Evolutionary conservation across 2,329 filamentous ascomycete species (phyloP).

Genomic region (Fusarium anguioides): DNA sequence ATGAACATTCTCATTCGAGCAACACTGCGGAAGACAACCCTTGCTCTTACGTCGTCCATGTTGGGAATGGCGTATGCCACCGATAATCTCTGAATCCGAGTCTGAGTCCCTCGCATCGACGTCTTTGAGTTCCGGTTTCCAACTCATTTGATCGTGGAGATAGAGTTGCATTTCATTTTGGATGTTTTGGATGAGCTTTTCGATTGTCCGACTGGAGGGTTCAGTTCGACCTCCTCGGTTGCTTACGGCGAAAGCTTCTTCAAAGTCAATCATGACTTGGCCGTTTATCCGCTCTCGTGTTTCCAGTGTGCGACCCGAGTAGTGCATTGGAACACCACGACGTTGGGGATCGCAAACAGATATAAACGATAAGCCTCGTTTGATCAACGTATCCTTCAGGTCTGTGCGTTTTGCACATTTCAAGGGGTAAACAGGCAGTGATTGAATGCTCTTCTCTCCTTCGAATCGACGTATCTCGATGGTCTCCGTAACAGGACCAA

Average conservation of each 20-base stretch:
- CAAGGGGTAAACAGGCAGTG: neutral
- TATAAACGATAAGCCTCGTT: neutral
- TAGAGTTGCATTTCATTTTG: neutral
- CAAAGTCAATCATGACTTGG: neutral
- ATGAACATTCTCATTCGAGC: neutral
- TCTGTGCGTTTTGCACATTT: fast-evolving
- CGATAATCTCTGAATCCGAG: neutral
- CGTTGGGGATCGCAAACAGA: neutral
- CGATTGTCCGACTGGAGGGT: neutral
- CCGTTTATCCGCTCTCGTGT: neutral
- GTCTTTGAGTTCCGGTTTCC: neutral
- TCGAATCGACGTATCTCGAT: neutral
- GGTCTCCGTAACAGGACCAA: neutral
- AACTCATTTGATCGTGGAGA: fast-evolving
- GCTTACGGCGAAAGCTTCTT: neutral
- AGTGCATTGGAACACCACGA: neutral
- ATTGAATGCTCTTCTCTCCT: neutral
- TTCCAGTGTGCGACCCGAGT: neutral
- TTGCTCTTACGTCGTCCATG: fast-evolving
- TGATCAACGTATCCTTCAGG: neutral
- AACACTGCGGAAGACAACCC: neutral
- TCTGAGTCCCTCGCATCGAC: neutral
- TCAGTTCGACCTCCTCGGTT: neutral
- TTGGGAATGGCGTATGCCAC: too few relatives aligned
- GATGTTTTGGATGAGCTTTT: too few relatives aligned